phyloP scores from a whole-genome alignment of 345 rosid genomes.

The Eucalyptus erythrocorys region DNA sequence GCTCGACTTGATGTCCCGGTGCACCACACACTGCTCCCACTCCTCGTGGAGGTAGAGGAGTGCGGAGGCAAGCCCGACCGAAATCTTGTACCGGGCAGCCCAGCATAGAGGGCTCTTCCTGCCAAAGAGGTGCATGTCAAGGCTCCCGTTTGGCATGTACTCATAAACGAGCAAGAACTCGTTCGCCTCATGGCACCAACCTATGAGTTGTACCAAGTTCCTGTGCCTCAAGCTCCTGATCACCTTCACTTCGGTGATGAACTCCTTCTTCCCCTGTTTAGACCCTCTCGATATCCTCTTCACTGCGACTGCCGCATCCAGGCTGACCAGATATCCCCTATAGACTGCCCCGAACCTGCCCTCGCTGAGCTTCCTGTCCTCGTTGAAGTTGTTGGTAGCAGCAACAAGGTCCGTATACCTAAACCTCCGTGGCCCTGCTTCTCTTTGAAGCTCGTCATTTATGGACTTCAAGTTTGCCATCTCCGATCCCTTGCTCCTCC shows the following conservation, averaged over 20 bases:
- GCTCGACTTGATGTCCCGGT: slow-evolving; percentile 35
- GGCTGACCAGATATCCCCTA: slow-evolving; percentile 20
- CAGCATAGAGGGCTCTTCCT: slow-evolving; percentile 16
- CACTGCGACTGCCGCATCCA: slow-evolving; percentile 23
- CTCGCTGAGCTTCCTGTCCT: slow-evolving; percentile 31
- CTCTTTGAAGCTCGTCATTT: too few species aligned
- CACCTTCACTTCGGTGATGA: slow-evolving; percentile 29
- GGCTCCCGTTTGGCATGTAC: slow-evolving; percentile 64
- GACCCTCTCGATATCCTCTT: slow-evolving; percentile 32
- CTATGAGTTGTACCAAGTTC: slow-evolving; percentile 52
- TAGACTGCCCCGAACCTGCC: slow-evolving; percentile 54
- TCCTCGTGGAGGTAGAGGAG: slow-evolving; percentile 54
- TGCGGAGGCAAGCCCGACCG: slow-evolving; percentile 38
- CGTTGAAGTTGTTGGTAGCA: not conserved
- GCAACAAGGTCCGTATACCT: too few species aligned
- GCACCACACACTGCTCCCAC: slow-evolving; percentile 11
- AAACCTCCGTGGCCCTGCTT: not conserved
- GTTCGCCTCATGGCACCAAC: slow-evolving; percentile 55
- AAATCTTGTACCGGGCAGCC: slow-evolving; percentile 24
- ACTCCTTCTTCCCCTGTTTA: slow-evolving; percentile 43
- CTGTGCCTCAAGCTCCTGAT: slow-evolving; percentile 46
- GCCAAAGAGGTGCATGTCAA: slow-evolving; percentile 40
- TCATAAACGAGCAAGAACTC: slow-evolving; percentile 54
- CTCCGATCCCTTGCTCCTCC: too few species aligned
- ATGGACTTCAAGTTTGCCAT: too few species aligned